Evolutionary conservation across 192 early-diverging fungal species (phyloP).

Genomic region (Umbelopsis isabellina): DNA sequence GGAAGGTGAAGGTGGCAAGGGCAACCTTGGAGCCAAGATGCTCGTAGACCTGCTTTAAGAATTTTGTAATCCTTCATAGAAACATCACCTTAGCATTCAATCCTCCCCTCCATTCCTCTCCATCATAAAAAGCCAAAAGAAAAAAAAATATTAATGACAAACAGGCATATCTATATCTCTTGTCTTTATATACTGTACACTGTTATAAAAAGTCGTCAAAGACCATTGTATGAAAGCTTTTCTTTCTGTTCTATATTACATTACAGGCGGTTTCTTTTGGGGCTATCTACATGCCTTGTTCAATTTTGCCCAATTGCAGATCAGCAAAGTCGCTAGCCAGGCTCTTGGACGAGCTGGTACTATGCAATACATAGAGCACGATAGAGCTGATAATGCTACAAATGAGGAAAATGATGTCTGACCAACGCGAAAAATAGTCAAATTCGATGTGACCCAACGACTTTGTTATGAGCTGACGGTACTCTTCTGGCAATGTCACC

Average conservation of each 20-base stretch:
- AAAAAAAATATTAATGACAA: neutral
- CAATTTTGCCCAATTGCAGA: conserved; percentile 21
- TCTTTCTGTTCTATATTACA: no score
- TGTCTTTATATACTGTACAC: no score
- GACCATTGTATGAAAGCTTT: no score
- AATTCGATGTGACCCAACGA: conserved; percentile 84
- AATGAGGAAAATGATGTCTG: conserved; percentile 89
- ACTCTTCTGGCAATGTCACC: conserved; percentile 81
- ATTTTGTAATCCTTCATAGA: conserved; percentile 12
- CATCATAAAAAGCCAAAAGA: conserved; percentile 8
- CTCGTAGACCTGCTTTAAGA: conserved; percentile 23
- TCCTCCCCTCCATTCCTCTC: neutral
- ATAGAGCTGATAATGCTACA: conserved; percentile 73
- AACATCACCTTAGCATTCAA: neutral
- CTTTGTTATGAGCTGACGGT: conserved; percentile 78
- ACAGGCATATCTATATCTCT: no score
- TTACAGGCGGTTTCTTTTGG: neutral
- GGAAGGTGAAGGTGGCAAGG: conserved; percentile 4
- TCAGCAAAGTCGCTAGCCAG: conserved; percentile 36
- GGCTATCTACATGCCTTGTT: conserved; percentile 12
- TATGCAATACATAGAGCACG: conserved; percentile 74
- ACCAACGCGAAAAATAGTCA: conserved; percentile 93
- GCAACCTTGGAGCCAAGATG: conserved; percentile 25
- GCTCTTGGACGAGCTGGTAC: conserved; percentile 46
- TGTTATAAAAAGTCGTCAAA: no score